These are phyloP conservation scores for Sordaria brevicollis DNA, from an alignment of 495 filamentous ascomycete genomes.

Conservation along the genomic window DNA sequence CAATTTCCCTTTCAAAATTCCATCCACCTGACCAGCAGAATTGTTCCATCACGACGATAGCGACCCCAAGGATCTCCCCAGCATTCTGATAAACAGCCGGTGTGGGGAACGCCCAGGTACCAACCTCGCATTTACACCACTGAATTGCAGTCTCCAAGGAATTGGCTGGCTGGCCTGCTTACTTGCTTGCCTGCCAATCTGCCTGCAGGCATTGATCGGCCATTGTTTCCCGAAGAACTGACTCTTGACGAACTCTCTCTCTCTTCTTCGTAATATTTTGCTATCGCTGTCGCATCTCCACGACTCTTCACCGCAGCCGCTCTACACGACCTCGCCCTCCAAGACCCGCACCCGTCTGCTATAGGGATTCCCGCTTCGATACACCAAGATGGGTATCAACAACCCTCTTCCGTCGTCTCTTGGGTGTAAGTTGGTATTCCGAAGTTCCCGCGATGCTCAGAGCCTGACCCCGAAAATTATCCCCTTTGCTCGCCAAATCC, in stretches of 20 bases:
- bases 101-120: background rate
- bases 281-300: background rate
- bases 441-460: conserved; percentile 6
- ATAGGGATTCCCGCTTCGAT: background rate
- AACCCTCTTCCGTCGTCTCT: conserved; percentile 50
- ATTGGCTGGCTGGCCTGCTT: background rate
- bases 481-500: background rate
- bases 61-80: background rate
- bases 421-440: conserved; percentile 38
- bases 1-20: background rate
- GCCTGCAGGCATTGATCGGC: background rate
- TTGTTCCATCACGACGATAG: background rate
- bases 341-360: background rate
- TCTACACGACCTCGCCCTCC: background rate
- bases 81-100: background rate
- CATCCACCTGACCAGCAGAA: background rate
- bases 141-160: background rate
- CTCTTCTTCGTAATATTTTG: background rate
- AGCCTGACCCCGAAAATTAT: background rate
- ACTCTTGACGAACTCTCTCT: background rate
- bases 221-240: background rate
- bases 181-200: background rate
- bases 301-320: background rate
- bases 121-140: background rate
- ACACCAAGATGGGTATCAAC: conserved; percentile 39